Evolutionary conservation across 2,329 filamentous ascomycete genomes (phyloP).

Genomic region (Diaporthe aspalathi): DNA sequence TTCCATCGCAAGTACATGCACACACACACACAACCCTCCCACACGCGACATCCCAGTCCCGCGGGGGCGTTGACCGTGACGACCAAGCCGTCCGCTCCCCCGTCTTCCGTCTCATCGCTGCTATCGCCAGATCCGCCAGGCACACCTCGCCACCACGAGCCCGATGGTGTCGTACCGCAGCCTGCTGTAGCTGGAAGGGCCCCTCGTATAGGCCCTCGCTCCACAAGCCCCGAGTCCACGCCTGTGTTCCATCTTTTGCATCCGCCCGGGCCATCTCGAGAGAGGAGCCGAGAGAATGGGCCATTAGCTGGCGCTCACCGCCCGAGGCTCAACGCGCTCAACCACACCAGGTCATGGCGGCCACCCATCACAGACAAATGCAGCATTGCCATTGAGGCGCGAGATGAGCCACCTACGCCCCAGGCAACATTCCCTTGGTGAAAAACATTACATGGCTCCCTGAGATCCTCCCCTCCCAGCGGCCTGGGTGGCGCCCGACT

Average conservation of each 20-base stretch:
- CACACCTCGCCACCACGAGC: not conserved
- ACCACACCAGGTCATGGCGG: too few relatives aligned
- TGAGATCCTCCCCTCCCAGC: too few relatives aligned
- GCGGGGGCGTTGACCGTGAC: constrained; percentile 13
- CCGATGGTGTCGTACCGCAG: not conserved
- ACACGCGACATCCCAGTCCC: constrained; percentile 14
- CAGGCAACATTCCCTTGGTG: too few relatives aligned
- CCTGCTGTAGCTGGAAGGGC: not conserved
- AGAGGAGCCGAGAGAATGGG: not conserved
- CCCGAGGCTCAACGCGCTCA: too few relatives aligned
- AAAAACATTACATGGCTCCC: too few relatives aligned
- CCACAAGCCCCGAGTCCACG: not conserved
- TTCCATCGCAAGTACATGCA: constrained; percentile 1
- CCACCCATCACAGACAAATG: not conserved
- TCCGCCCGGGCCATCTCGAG: not conserved
- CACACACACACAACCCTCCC: too few relatives aligned
- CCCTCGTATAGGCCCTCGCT: constrained; percentile 18
- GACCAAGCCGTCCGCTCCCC: not conserved
- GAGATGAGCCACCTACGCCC: too few relatives aligned
- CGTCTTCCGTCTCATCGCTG: not conserved
- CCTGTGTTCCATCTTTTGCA: constrained; percentile 17
- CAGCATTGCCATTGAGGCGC: not conserved
- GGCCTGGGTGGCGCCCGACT: constrained; percentile 4
- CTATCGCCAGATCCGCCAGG: not conserved
- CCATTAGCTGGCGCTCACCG: not conserved